Percentiles rank a stretch among this genome's conserved stretches.
Evolutionary conservation across 306 rosid genomes (phyloP).

Genomic region (Trifolium repens): DNA sequence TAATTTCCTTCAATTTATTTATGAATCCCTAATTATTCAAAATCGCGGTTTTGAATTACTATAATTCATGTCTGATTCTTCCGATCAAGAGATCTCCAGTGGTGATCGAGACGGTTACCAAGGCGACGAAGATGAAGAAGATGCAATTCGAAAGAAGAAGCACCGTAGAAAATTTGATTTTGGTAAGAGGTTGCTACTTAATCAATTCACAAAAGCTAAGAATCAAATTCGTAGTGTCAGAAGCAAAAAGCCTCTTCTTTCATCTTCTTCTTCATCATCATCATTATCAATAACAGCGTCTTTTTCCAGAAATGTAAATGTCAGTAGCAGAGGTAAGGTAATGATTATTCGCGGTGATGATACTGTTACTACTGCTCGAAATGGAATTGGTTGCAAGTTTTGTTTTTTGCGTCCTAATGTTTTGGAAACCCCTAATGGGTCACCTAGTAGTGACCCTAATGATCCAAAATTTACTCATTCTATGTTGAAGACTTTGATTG

Average conservation of each 20-base stretch:
- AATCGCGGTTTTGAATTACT: constrained; percentile 31
- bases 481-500: constrained; percentile 64
- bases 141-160: constrained; percentile 43
- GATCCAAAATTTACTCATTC: constrained; percentile 58
- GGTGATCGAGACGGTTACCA: constrained; percentile 39
- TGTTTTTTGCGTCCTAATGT: constrained; percentile 62
- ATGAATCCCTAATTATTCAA: neutral
- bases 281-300: neutral
- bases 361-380: constrained; percentile 32
- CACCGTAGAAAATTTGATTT: constrained; percentile 14
- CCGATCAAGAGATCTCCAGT: constrained; percentile 49
- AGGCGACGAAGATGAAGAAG: constrained; percentile 45
- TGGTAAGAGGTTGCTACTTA: constrained; percentile 45
- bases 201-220: constrained; percentile 55
- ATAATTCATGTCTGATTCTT: constrained; percentile 58
- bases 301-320: constrained; percentile 28
- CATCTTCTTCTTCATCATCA: constrained; percentile 15
- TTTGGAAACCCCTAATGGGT: constrained; percentile 52
- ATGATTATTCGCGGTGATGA: constrained; percentile 23
- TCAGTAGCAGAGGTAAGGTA: constrained; percentile 46
- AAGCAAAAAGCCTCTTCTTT: constrained; percentile 40
- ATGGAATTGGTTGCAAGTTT: constrained; percentile 55
- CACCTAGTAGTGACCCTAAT: constrained; percentile 64
- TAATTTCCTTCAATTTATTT: neutral
- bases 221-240: constrained; percentile 43